Percentiles rank a stretch among this genome's conserved stretches.
Conservation (phyloP, 139 green algal genomes). For the Volvox reticuliferus region DNA sequence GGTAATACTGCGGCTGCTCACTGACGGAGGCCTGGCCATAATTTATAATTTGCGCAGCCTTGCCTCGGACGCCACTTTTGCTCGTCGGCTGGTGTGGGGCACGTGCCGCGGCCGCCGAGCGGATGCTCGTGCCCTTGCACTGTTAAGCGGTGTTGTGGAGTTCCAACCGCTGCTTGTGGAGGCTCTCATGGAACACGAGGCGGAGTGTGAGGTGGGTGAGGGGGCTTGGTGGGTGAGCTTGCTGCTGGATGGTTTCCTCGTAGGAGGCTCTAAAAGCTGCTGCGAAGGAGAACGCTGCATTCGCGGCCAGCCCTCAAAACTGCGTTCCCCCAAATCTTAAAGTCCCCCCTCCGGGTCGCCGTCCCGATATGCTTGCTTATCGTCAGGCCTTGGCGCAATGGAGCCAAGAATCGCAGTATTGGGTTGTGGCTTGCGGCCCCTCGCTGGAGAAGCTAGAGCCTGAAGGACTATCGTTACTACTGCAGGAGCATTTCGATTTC, state of each 20-base stretch:
- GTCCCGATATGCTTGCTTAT: too few relatives aligned
- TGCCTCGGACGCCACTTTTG: slow-evolving; percentile 11
- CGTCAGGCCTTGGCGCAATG: background rate
- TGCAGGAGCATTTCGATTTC: background rate
- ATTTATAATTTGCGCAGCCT: background rate
- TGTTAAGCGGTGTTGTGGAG: slow-evolving; percentile 28
- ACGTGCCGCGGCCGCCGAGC: slow-evolving; percentile 21
- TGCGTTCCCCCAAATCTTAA: too few relatives aligned
- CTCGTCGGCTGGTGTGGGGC: slow-evolving; percentile 36
- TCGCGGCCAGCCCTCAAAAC: too few relatives aligned
- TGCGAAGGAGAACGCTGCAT: too few relatives aligned
- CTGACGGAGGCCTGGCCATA: too few relatives aligned
- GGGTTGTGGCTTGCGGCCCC: slow-evolving; percentile 18
- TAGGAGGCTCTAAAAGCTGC: too few relatives aligned
- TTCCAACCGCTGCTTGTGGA: slow-evolving; percentile 28
- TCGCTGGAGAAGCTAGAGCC: background rate
- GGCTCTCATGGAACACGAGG: slow-evolving; percentile 15
- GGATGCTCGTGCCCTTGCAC: background rate
- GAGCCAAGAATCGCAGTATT: background rate
- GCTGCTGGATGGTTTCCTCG: too few relatives aligned
- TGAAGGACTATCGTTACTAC: background rate
- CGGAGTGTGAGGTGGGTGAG: background rate
- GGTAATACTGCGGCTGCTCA: too few relatives aligned
- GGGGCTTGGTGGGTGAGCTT: too few relatives aligned
- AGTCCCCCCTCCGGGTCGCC: too few relatives aligned